These are phyloP conservation scores for Plectosphaerella plurivora DNA, from an alignment of 2,329 filamentous ascomycete species.

Conservation along the genomic window DNA sequence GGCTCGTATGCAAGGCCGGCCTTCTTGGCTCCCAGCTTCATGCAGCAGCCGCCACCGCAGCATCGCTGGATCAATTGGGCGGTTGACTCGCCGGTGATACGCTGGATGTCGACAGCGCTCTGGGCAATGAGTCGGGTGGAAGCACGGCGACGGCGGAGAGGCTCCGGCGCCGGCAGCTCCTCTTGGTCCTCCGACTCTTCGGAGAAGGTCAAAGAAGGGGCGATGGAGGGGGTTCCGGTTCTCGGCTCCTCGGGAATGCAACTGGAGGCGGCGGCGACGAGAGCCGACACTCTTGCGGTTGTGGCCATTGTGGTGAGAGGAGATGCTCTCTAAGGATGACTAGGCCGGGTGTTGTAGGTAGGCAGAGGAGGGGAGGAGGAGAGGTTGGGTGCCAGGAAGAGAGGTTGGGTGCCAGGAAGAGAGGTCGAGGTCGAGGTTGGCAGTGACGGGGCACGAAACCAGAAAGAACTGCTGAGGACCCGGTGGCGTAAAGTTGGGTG, in stretches of 20 bases:
- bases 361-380: no score
- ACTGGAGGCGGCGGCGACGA: slow-evolving; percentile 33
- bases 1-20: slow-evolving; percentile 46
- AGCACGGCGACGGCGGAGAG: slow-evolving; percentile 54
- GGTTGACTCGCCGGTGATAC: slow-evolving; percentile 60
- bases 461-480: background rate
- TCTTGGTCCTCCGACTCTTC: slow-evolving; percentile 58
- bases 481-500: background rate
- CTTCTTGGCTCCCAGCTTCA: slow-evolving; percentile 41
- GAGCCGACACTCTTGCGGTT: slow-evolving; percentile 29
- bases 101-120: slow-evolving; percentile 56
- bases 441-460: no score
- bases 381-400: no score
- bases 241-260: slow-evolving; percentile 40
- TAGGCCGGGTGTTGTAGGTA: no score
- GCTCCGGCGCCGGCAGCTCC: slow-evolving; percentile 35
- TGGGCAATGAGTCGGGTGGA: slow-evolving; percentile 65
- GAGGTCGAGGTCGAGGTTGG: no score
- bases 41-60: slow-evolving; percentile 61
- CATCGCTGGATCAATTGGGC: slow-evolving; percentile 58
- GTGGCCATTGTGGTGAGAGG: slow-evolving; percentile 24
- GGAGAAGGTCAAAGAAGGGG: slow-evolving; percentile 60
- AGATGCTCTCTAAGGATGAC: background rate
- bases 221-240: slow-evolving; percentile 41
- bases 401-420: no score